These are phyloP conservation scores for Penicillium daleae DNA, from an alignment of 495 filamentous ascomycete genomes.

Conservation along the genomic window DNA sequence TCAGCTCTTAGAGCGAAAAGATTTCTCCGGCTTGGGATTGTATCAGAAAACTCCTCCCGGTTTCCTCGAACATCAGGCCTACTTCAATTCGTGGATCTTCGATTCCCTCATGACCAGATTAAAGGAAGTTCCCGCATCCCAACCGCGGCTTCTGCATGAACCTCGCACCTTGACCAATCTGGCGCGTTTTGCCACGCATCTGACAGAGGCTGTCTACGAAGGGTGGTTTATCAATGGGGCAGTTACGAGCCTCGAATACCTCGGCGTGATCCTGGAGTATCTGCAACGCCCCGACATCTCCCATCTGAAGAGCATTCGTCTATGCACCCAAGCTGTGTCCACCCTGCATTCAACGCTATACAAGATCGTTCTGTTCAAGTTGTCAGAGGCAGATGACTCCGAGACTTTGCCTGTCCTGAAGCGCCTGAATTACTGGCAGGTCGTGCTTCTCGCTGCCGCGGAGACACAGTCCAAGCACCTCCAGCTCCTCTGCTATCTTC, in stretches of 20 bases:
- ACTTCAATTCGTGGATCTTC: slow-evolving; percentile 90
- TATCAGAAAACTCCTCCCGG: slow-evolving; percentile 90
- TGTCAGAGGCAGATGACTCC: slow-evolving; percentile 78
- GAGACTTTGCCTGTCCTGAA: slow-evolving; percentile 72
- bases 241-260: slow-evolving; percentile 74
- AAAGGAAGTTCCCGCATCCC: slow-evolving; percentile 66
- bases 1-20: slow-evolving; percentile 79
- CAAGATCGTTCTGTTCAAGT: slow-evolving; percentile 71
- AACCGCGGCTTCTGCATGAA: slow-evolving; percentile 75
- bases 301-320: slow-evolving; percentile 77
- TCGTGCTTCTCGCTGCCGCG: slow-evolving; percentile 77
- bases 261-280: slow-evolving; percentile 83
- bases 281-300: slow-evolving; percentile 84
- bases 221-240: slow-evolving; percentile 93
- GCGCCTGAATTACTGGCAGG: slow-evolving; percentile 93
- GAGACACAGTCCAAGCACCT: slow-evolving; percentile 76
- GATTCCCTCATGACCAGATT: slow-evolving; percentile 73
- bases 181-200: slow-evolving; percentile 73
- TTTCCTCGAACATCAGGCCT: slow-evolving; percentile 90
- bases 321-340: slow-evolving; percentile 79
- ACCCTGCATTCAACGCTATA: slow-evolving; percentile 77
- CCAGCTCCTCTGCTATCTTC: slow-evolving; percentile 82
- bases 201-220: slow-evolving; percentile 89
- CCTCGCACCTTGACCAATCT: slow-evolving; percentile 85
- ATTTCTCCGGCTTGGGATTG: slow-evolving; percentile 87